These are phyloP conservation scores for Flueggea neowawraea DNA, from an alignment of 441 rosid species.

Conservation along the genomic window DNA sequence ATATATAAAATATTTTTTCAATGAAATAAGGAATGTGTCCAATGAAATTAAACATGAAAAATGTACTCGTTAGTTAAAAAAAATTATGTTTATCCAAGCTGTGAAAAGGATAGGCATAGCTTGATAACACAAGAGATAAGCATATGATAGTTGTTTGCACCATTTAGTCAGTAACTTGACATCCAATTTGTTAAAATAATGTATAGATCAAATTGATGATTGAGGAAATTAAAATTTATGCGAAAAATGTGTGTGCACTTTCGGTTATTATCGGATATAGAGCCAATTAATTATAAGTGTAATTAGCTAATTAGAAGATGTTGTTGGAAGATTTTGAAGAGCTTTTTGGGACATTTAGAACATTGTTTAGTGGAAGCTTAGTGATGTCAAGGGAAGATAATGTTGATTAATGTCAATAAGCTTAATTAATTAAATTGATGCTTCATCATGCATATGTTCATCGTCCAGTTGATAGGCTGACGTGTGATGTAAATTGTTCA, in stretches of 20 bases:
- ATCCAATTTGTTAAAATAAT: not conserved
- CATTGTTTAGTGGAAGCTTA: slow-evolving; percentile 10
- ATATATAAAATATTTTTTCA: not conserved
- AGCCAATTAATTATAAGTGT: not conserved
- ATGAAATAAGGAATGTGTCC: not conserved
- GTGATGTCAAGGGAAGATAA: slow-evolving; percentile 17
- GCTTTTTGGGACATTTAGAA: not conserved
- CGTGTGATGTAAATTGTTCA: no score
- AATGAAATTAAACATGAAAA: no score
- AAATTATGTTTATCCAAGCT: not conserved
- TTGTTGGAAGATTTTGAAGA: not conserved
- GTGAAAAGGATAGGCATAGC: slow-evolving; percentile 9
- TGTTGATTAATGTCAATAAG: slow-evolving; percentile 8
- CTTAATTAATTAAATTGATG: not conserved
- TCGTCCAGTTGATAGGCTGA: no score
- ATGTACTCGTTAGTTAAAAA: no score
- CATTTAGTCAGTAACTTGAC: not conserved
- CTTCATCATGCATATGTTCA: no score
- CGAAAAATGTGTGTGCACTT: not conserved
- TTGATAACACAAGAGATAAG: not conserved
- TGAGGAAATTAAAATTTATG: not conserved
- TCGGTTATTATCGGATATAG: not conserved
- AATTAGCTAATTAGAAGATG: not conserved
- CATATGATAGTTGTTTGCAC: not conserved
- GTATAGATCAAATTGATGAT: not conserved